A percentile compares a stretch with the other conserved stretches of the same genome.
phyloP scores from a whole-genome alignment of 2,329 filamentous ascomycete species.

The Pseudogymnoascus pannorum region DNA sequence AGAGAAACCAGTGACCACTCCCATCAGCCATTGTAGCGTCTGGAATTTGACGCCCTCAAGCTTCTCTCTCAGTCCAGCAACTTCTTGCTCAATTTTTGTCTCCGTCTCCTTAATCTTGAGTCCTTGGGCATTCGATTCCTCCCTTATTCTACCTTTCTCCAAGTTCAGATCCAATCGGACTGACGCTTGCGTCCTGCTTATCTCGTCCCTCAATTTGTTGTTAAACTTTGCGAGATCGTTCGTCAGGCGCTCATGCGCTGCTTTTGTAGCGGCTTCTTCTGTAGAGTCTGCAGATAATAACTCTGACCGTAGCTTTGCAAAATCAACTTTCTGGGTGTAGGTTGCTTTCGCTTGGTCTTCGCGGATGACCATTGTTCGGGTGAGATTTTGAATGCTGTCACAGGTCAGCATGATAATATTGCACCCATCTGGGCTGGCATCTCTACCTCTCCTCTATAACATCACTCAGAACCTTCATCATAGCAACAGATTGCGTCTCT shows the following conservation, averaged over 20 bases:
- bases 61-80: conserved; percentile 80
- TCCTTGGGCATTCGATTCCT: conserved; percentile 94
- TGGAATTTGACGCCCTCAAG: conserved; percentile 97
- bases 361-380: conserved; percentile 92
- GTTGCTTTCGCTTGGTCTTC: conserved; percentile 82
- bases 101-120: conserved; percentile 98
- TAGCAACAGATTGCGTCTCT: conserved; percentile 89
- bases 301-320: conserved; percentile 92
- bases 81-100: conserved; percentile 96
- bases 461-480: conserved; percentile 96
- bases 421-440: conserved; percentile 3
- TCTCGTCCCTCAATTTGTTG: conserved; percentile 83
- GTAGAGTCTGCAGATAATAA: conserved; percentile 86
- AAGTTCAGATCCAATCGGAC: conserved; percentile 89
- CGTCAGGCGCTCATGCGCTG: conserved; percentile 83
- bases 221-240: conserved; percentile 95
- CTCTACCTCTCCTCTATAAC: conserved; percentile 85
- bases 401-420: conserved; percentile 6
- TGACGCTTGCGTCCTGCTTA: conserved; percentile 86
- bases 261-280: conserved; percentile 80
- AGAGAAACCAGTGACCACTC: conserved; percentile 56
- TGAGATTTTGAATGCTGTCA: conserved; percentile 84
- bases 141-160: conserved; percentile 91
- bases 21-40: conserved; percentile 97
- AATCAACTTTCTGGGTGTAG: conserved; percentile 89